Conservation (phyloP, 306 rosid genomes). For the Rubus idaeus region DNA sequence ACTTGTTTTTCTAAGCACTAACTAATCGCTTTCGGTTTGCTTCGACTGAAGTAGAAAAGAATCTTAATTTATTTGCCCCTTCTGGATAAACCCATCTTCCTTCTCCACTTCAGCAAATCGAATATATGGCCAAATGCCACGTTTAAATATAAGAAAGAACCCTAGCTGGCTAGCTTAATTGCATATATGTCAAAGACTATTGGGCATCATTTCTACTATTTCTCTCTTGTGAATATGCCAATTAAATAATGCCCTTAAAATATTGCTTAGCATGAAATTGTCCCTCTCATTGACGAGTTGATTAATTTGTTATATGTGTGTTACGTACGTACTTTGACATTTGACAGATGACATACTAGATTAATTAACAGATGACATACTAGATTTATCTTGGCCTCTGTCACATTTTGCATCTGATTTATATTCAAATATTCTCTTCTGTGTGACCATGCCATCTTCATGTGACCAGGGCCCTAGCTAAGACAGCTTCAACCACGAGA, state of each 20-base stretch:
- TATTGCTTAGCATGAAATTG: neutral
- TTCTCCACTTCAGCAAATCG: conserved; percentile 5
- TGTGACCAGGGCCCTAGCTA: no score
- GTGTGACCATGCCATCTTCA: no score
- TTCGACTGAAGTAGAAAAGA: neutral
- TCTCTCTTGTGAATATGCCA: neutral
- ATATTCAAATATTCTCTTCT: no score
- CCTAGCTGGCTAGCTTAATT: neutral
- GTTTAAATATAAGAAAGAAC: neutral
- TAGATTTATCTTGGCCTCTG: no score
- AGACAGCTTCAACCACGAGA: no score
- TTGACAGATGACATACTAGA: no score
- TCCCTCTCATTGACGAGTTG: no score
- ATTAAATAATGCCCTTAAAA: neutral
- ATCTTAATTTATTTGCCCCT: neutral
- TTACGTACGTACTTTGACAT: no score
- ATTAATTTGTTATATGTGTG: no score
- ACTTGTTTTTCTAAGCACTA: neutral
- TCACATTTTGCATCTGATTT: no score
- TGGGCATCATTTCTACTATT: neutral
- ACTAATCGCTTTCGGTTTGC: neutral
- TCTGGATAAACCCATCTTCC: neutral
- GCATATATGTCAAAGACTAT: neutral
- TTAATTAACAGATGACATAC: no score
- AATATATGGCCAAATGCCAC: neutral